Evolutionary conservation across 1,139 yeast species (phyloP).

Genomic region (Pichia kudriavzevii): DNA sequence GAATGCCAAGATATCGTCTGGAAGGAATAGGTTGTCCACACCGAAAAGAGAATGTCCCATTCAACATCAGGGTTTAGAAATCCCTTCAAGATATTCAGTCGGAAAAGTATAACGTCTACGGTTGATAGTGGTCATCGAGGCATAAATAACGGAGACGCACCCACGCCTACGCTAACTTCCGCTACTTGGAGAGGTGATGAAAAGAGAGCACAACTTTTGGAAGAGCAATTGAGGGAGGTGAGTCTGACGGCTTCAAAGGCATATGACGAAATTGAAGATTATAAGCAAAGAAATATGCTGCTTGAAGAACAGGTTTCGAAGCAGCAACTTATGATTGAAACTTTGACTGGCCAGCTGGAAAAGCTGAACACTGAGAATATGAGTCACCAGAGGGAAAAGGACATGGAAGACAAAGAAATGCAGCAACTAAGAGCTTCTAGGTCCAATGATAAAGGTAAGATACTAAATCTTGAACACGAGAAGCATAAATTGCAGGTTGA

Average conservation of each 20-base stretch:
- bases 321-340: constrained; percentile 17
- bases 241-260: constrained; percentile 20
- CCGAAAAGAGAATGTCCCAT: too few species aligned
- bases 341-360: constrained; percentile 15
- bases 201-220: constrained; percentile 20
- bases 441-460: background rate
- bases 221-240: constrained; percentile 17
- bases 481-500: constrained; percentile 3
- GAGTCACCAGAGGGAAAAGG: too few species aligned
- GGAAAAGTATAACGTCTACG: too few species aligned
- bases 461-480: constrained; percentile 4
- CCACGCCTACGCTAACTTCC: constrained; percentile 18
- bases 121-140: too few species aligned
- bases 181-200: constrained; percentile 26
- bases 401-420: constrained; percentile 8
- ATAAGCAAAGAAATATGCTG: constrained; percentile 14
- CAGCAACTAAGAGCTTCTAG: constrained; percentile 1
- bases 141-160: too few species aligned
- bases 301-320: constrained; percentile 19
- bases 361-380: constrained; percentile 8
- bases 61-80: too few species aligned
- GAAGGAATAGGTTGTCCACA: too few species aligned
- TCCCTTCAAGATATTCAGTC: too few species aligned
- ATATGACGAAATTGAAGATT: constrained; percentile 19
- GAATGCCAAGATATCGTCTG: too few species aligned